Evolutionary conservation across 129 eudicot genomes (phyloP).

Genomic region (Flaveria ramosissima): DNA sequence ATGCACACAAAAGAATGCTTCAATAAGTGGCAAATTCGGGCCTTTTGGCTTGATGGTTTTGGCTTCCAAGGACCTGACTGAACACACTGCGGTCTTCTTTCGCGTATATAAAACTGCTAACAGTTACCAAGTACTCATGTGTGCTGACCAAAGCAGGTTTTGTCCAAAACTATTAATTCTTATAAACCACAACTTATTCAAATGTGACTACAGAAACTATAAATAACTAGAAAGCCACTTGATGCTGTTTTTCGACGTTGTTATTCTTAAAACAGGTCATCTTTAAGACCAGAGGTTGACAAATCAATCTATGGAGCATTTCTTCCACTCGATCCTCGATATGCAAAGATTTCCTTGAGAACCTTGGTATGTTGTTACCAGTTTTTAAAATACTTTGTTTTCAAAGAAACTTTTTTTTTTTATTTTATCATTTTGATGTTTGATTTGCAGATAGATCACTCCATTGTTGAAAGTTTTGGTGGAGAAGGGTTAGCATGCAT

Average conservation of each 20-base stretch:
- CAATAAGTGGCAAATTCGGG: conserved; percentile 38
- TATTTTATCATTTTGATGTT: not conserved
- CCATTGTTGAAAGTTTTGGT: conserved; percentile 63
- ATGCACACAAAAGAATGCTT: conserved; percentile 48
- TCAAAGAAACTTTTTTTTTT: not conserved
- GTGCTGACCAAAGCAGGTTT: conserved; percentile 48
- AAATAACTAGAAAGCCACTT: not conserved
- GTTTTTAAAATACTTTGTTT: not conserved
- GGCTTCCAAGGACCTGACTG: conserved; percentile 45
- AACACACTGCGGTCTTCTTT: conserved; percentile 43
- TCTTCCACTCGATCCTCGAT: conserved; percentile 45
- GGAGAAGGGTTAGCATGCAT: conserved; percentile 54
- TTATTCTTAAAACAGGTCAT: conserved; percentile 46
- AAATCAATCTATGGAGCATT: conserved; percentile 51
- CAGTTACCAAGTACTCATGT: conserved; percentile 36
- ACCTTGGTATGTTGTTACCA: conserved; percentile 40
- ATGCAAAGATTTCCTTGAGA: conserved; percentile 43
- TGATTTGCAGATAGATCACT: conserved; percentile 51
- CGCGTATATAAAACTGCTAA: conserved; percentile 32
- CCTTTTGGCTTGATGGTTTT: conserved; percentile 50
- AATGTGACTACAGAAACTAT: not conserved
- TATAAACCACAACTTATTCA: not conserved
- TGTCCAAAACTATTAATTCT: conserved; percentile 42
- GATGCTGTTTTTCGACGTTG: not conserved
- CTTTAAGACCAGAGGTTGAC: conserved; percentile 42